Evolutionary conservation across 805 yeast genomes (phyloP).

Genomic region (Hanseniaspora valbyensis): DNA sequence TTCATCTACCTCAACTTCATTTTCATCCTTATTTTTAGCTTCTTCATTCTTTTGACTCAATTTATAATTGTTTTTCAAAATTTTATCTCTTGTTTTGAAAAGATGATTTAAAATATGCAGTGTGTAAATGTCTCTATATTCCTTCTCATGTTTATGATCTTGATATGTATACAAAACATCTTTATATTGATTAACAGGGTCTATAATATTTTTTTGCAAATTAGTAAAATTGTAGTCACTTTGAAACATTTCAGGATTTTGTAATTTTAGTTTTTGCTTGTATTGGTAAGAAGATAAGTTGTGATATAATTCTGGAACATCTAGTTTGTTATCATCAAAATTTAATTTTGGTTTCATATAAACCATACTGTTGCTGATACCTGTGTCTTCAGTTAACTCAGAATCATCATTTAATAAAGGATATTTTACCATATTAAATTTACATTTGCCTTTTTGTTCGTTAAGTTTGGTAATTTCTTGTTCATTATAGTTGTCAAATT

Average conservation of each 20-base stretch:
- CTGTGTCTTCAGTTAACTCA: slow-evolving; percentile 15
- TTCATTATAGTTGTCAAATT: slow-evolving; percentile 46
- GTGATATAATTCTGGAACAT: slow-evolving; percentile 20
- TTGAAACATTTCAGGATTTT: slow-evolving; percentile 24
- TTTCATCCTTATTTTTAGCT: slow-evolving; percentile 53
- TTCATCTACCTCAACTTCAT: slow-evolving; percentile 30
- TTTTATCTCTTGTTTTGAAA: slow-evolving; percentile 74
- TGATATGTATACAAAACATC: slow-evolving; percentile 56
- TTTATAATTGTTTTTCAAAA: slow-evolving; percentile 63
- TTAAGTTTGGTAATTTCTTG: slow-evolving; percentile 31
- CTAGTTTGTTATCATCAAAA: slow-evolving; percentile 18
- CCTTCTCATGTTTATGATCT: slow-evolving; percentile 34
- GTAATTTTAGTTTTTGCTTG: slow-evolving; percentile 35
- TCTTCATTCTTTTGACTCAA: slow-evolving; percentile 35
- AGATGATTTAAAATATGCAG: slow-evolving; percentile 75
- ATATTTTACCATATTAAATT: slow-evolving; percentile 15
- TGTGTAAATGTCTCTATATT: slow-evolving; percentile 51
- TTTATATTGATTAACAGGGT: slow-evolving; percentile 59
- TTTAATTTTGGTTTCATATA: slow-evolving; percentile 24
- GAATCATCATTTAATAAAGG: slow-evolving; percentile 9
- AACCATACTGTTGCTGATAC: slow-evolving; percentile 16
- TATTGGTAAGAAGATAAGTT: slow-evolving; percentile 33
- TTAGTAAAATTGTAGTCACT: slow-evolving; percentile 25
- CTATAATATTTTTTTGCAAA: slow-evolving; percentile 44
- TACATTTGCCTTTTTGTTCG: slow-evolving; percentile 21